Evolutionary conservation across 2,329 filamentous ascomycete species (phyloP).

Genomic region (Zasmidium citrigriseum): DNA sequence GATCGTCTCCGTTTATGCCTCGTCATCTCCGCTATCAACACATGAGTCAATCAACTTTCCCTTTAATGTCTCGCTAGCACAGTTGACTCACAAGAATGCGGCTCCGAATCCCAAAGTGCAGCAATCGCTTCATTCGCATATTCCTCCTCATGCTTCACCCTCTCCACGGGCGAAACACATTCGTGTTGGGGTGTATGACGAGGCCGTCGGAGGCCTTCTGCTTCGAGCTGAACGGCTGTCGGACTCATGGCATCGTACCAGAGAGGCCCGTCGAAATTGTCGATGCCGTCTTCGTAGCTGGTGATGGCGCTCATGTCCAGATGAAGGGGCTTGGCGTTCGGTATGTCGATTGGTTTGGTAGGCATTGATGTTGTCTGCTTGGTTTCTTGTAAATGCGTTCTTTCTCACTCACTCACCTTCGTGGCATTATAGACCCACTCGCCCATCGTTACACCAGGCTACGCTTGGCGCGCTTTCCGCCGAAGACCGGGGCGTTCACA

Average conservation of each 20-base stretch:
- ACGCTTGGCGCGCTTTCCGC: no score
- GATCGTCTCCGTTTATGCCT: neutral
- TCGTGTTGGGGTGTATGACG: neutral
- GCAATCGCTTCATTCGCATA: neutral
- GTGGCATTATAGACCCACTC: no score
- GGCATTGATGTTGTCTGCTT: neutral
- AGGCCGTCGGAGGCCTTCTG: neutral
- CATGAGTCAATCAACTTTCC: no score
- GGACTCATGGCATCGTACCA: neutral
- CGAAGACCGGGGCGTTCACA: no score
- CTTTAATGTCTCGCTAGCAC: no score
- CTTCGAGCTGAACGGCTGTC: neutral
- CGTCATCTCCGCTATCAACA: neutral
- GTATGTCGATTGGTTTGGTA: neutral
- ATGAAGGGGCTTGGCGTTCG: neutral
- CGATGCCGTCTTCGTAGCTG: neutral
- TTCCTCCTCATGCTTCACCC: neutral
- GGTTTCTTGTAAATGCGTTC: neutral
- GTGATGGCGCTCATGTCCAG: neutral
- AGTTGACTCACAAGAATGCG: neutral
- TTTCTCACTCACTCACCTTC: no score
- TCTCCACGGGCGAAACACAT: neutral
- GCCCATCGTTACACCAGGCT: no score
- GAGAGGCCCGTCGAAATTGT: neutral
- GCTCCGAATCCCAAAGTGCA: neutral